Evolutionary conservation across 2,329 filamentous ascomycete species (phyloP).

Genomic region (Colletotrichum sp.): DNA sequence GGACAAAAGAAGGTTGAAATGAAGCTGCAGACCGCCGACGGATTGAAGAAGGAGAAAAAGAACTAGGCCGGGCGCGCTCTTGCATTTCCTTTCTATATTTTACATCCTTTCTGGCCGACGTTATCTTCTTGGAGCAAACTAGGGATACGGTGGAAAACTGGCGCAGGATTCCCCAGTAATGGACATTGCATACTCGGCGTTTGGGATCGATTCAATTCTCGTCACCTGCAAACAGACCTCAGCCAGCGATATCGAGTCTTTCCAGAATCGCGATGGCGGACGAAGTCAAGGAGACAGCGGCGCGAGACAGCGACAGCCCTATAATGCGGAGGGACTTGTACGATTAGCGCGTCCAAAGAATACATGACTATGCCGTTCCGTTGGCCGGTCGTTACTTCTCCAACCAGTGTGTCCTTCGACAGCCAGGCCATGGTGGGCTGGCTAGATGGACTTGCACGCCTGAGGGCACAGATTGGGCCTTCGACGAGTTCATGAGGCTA

Average conservation of each 20-base stretch:
- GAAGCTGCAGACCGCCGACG: conserved; percentile 47
- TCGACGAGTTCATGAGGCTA: background rate
- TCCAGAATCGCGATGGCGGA: background rate
- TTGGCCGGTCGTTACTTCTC: background rate
- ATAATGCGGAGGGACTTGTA: conserved; percentile 9
- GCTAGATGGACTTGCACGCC: background rate
- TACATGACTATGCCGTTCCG: background rate
- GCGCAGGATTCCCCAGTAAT: background rate
- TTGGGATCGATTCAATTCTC: conserved; percentile 6
- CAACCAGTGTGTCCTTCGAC: background rate
- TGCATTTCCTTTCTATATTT: background rate
- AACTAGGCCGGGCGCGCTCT: background rate
- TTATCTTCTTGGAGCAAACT: background rate
- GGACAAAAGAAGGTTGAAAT: conserved; percentile 69
- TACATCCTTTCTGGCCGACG: background rate
- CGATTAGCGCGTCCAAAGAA: background rate
- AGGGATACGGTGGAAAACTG: conserved; percentile 5
- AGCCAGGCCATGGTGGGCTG: background rate
- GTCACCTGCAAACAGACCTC: background rate
- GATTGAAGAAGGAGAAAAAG: background rate
- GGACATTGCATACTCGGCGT: conserved; percentile 20
- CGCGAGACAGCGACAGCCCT: background rate
- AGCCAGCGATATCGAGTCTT: background rate
- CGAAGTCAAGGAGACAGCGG: background rate
- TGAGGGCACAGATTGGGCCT: background rate